Base-by-base conservation (phyloP, 805 yeast species). In the Pichia rugopelliculosa region DNA sequence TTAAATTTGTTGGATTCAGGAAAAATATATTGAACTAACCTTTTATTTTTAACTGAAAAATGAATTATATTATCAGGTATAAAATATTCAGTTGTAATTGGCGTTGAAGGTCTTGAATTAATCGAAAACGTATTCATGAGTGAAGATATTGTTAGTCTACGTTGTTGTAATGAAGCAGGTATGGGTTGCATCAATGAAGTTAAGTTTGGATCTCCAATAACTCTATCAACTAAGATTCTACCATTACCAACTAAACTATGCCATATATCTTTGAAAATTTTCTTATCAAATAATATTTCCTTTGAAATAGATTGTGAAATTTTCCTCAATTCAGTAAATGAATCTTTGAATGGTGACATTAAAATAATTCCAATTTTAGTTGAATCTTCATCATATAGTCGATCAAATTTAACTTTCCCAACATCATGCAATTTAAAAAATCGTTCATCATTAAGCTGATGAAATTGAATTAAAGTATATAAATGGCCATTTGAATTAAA, bases 401-500 rank as follows among this genome's bases (percentile, higher is more conserved):
- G 2, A 6, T 27, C 34, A 17, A 36, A 18, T 2, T 50, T 36
- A 11, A 48, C 39, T 15, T 53, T 20, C 3, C 53, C 41, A 39
- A 64, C 33, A 46, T 57, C 66, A 42, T 62, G 63, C 12, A 62
- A 45, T n/a, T 54, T 53, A 56, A 64, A 60, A 23, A 61, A 46
- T 22, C 59, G 56, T 41, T 58, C 56, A 41, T 64, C 66, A 17
- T 68, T 61, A 33, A 68, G 53, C 42, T 73, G 73, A 41, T 82
- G 60, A 53, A 80, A 80, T 49, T 80, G 81, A 39, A 89, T 84
- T 58, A 84, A 87, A 12, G 88, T 80, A 59, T 93, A 86, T 6
- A 91, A 66, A 58, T 90, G 93, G 10, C 99, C 99, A 53, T 81
- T 80, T 2, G 87, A 69, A 59, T 93, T 91, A 69, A 91, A 91